A percentile compares a stretch with the other conserved stretches of the same genome.
Conservation (phyloP, 768 basidiomycete species). For the Russula dissimulans region DNA sequence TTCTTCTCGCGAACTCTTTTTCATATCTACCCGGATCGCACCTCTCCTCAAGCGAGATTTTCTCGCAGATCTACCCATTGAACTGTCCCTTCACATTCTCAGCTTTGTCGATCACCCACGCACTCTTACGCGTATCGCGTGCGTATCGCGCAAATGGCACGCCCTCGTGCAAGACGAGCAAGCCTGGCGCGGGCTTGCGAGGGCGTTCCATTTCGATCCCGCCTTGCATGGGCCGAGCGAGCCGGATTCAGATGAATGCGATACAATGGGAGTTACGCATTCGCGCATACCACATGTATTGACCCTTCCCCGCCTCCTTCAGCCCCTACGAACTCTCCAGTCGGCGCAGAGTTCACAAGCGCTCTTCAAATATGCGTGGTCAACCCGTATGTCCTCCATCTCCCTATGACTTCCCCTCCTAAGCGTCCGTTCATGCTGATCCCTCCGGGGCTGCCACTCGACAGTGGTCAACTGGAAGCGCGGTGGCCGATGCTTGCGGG, state of each 20-base stretch:
- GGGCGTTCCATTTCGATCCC: slow-evolving; percentile 7
- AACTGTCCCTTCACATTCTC: slow-evolving; percentile 19
- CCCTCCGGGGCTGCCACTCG: neutral
- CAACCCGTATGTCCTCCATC: slow-evolving; percentile 8
- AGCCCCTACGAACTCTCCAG: neutral
- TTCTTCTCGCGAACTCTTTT: slow-evolving; percentile 15
- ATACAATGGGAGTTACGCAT: neutral
- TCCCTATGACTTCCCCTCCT: neutral
- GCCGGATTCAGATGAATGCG: slow-evolving; percentile 1
- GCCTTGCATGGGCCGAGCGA: slow-evolving; percentile 8
- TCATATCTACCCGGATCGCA: slow-evolving; percentile 15
- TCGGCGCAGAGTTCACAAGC: neutral
- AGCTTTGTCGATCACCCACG: slow-evolving; percentile 16
- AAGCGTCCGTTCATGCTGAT: neutral
- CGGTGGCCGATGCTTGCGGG: slow-evolving; percentile 17
- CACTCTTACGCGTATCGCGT: slow-evolving; percentile 9
- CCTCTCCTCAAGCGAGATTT: slow-evolving; percentile 20
- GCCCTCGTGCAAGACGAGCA: slow-evolving; percentile 17
- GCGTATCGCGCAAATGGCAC: slow-evolving; percentile 19
- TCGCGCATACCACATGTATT: neutral
- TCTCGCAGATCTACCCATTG: slow-evolving; percentile 16
- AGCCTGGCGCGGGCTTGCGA: slow-evolving; percentile 11
- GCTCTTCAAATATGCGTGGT: slow-evolving; percentile 17
- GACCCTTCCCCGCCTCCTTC: slow-evolving; percentile 2
- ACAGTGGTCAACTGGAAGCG: slow-evolving; percentile 21